These are phyloP conservation scores for Pseudogymnoascus sp. DNA, from an alignment of 2,329 filamentous ascomycete genomes.

Conservation along the genomic window DNA sequence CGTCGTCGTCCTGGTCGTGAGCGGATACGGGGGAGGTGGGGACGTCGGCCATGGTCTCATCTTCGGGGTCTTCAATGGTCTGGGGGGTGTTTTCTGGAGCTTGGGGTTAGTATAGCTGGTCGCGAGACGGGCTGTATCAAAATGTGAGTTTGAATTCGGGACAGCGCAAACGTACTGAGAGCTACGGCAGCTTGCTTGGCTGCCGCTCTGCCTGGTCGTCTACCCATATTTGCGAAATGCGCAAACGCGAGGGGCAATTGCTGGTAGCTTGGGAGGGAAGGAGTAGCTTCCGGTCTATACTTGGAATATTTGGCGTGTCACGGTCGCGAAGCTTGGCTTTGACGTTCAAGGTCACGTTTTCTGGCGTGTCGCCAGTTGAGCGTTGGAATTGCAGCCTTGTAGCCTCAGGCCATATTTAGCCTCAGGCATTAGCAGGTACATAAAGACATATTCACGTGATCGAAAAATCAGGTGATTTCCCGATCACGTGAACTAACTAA, in stretches of 20 bases:
- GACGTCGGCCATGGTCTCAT: constrained; percentile 38
- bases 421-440: not conserved
- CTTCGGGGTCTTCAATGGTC: constrained; percentile 35
- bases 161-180: constrained; percentile 36
- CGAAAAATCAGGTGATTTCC: not conserved
- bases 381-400: not conserved
- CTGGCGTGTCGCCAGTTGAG: not conserved
- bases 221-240: constrained; percentile 29
- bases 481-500: not conserved
- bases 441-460: not conserved
- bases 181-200: constrained; percentile 46
- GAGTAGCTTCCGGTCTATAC: constrained; percentile 13
- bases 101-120: constrained; percentile 7
- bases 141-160: not conserved
- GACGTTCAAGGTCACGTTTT: constrained; percentile 9
- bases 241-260: constrained; percentile 3
- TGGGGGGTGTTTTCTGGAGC: constrained; percentile 40
- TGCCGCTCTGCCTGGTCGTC: constrained; percentile 45
- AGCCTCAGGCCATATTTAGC: not conserved
- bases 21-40: constrained; percentile 22
- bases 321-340: constrained; percentile 4
- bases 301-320: constrained; percentile 6
- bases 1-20: constrained; percentile 34
- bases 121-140: constrained; percentile 11
- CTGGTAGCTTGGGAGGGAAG: not conserved